phyloP scores from a whole-genome alignment of 1,284 basidiomycete genomes.

The Apiotrichum domesticum region DNA sequence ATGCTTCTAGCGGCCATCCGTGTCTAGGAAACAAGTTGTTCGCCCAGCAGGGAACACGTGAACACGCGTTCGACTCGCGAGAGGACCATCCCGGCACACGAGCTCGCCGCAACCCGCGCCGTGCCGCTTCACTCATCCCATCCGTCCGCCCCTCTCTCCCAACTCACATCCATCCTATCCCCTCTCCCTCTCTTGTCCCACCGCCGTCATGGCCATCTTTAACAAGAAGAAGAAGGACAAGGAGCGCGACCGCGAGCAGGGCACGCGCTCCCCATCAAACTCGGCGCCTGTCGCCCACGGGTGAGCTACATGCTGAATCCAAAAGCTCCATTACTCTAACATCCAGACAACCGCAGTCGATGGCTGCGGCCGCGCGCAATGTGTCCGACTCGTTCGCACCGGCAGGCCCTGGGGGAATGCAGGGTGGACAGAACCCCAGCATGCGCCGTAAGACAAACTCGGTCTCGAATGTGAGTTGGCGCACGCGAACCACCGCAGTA shows the following conservation, averaged over 20 bases:
- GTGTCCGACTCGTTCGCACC: slow-evolving; percentile 12
- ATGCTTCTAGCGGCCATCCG: no score
- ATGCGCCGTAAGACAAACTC: slow-evolving; percentile 11
- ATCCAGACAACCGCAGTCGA: background rate
- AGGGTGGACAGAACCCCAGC: background rate
- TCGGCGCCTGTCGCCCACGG: slow-evolving; percentile 7
- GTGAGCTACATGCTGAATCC: slow-evolving; percentile 7
- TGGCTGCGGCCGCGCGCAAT: slow-evolving; percentile 9
- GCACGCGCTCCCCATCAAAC: slow-evolving; percentile 17
- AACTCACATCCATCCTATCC: no score
- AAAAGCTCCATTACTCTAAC: background rate
- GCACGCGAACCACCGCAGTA: no score
- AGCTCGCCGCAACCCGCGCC: no score
- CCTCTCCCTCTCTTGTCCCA: background rate
- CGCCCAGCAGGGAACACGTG: no score
- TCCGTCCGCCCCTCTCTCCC: no score
- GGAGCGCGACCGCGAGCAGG: slow-evolving; percentile 13
- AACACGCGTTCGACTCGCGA: no score
- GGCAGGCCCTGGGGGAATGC: background rate
- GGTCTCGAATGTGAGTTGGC: background rate
- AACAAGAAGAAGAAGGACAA: slow-evolving; percentile 22
- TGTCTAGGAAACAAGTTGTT: no score
- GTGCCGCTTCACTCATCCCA: no score
- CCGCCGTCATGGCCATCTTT: slow-evolving; percentile 20
- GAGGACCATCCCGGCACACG: no score